phyloP scores from a whole-genome alignment of 306 rosid species.

The Cucurbita maxima region DNA sequence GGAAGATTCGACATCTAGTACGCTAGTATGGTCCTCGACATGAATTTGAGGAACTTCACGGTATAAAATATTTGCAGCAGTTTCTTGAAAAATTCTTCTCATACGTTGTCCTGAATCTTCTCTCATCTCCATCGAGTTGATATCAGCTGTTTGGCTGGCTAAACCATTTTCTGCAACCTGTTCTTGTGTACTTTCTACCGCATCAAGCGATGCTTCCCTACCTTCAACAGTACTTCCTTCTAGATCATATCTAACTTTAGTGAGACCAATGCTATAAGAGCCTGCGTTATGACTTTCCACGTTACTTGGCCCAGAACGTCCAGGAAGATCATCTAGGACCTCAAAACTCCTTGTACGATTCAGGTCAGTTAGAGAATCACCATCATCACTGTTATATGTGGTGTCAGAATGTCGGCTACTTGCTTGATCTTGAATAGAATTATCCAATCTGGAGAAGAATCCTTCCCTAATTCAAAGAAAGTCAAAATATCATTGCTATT shows the following conservation, averaged over 20 bases:
- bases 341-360: conserved; percentile 26
- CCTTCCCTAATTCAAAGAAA: conserved; percentile 61
- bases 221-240: conserved; percentile 23
- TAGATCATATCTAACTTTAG: conserved; percentile 19
- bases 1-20: conserved; percentile 22
- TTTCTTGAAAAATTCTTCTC: conserved; percentile 22
- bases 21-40: conserved; percentile 18
- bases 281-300: conserved; percentile 21
- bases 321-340: conserved; percentile 22
- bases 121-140: conserved; percentile 15
- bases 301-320: conserved; percentile 23
- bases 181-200: conserved; percentile 25
- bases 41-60: conserved; percentile 25
- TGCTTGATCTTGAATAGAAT: conserved; percentile 35
- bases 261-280: conserved; percentile 13
- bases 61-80: conserved; percentile 9
- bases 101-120: conserved; percentile 20
- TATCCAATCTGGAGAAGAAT: conserved; percentile 49
- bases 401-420: conserved; percentile 35
- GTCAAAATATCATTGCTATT: background rate
- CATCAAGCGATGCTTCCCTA: conserved; percentile 22
- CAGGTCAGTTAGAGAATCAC: conserved; percentile 25
- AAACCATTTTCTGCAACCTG: conserved; percentile 22
- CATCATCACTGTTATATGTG: conserved; percentile 26
- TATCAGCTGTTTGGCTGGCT: conserved; percentile 11